These are phyloP conservation scores for Metschnikowia sp. DNA, from an alignment of 805 yeast genomes.

Conservation along the genomic window DNA sequence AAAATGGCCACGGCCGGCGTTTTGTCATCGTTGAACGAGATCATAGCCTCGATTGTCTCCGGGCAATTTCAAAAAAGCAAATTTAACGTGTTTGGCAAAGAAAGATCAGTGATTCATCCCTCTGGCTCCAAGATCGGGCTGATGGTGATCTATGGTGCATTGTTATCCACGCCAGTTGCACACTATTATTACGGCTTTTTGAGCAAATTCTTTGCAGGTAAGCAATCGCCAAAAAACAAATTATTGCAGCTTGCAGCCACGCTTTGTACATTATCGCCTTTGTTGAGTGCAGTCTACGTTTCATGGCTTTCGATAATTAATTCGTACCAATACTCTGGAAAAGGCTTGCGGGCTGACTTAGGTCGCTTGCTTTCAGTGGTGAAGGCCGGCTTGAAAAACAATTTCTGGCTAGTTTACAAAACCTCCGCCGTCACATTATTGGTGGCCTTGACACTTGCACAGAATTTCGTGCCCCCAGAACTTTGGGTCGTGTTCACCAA, in stretches of 20 bases:
- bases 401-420: conserved; percentile 45
- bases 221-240: conserved; percentile 37
- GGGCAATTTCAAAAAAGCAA: conserved; percentile 36
- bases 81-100: conserved; percentile 13
- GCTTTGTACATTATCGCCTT: conserved; percentile 54
- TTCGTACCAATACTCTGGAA: conserved; percentile 11
- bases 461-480: conserved; percentile 52
- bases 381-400: conserved; percentile 34
- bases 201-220: conserved; percentile 40
- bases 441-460: conserved; percentile 52
- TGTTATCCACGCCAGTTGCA: conserved; percentile 54
- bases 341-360: conserved; percentile 13
- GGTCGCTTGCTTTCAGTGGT: conserved; percentile 21
- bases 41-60: conserved; percentile 50
- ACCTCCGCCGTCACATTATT: conserved; percentile 56
- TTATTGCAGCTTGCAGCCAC: conserved; percentile 50
- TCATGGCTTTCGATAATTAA: conserved; percentile 53
- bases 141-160: conserved; percentile 55
- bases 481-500: conserved; percentile 65
- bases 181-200: conserved; percentile 51
- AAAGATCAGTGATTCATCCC: conserved; percentile 34
- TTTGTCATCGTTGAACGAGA: conserved; percentile 55
- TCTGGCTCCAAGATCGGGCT: conserved; percentile 45
- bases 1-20: conserved; percentile 56
- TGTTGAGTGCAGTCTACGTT: conserved; percentile 46